Percentiles rank a stretch among this genome's conserved stretches.
These are phyloP conservation scores for Euphorbia pulcherrima DNA, from an alignment of 345 rosid species.

Conservation along the genomic window DNA sequence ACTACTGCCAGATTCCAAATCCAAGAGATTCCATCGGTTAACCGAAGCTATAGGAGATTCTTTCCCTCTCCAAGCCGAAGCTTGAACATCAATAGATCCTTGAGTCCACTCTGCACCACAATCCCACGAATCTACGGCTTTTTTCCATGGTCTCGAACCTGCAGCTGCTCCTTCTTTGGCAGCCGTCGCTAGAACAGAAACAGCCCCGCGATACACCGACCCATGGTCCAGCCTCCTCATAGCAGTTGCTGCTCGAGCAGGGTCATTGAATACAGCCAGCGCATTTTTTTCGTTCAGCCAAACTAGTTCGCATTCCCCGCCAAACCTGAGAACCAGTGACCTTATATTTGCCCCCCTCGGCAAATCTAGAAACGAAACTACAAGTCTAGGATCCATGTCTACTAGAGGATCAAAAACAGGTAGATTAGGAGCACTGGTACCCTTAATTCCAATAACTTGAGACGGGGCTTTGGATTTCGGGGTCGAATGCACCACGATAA, in stretches of 20 bases:
- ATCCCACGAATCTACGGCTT: conserved; percentile 74
- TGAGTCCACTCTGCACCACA: conserved; percentile 44
- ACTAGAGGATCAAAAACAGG: conserved; percentile 67
- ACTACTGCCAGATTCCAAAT: conserved; percentile 35
- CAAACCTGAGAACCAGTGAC: conserved; percentile 76
- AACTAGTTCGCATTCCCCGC: conserved; percentile 91
- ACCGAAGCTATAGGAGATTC: conserved; percentile 53
- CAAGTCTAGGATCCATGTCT: conserved; percentile 96
- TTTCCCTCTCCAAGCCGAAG: conserved; percentile 46
- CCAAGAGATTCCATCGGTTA: conserved; percentile 71
- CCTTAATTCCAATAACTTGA: conserved; percentile 70
- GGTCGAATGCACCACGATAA: conserved; percentile 66
- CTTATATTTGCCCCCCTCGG: conserved; percentile 87
- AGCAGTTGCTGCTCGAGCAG: conserved; percentile 96
- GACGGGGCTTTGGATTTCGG: conserved; percentile 74
- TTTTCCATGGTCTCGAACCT: conserved; percentile 68
- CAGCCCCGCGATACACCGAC: conserved; percentile 73
- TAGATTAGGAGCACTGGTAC: conserved; percentile 44
- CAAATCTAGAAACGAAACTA: conserved; percentile 79
- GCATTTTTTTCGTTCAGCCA: conserved; percentile 97
- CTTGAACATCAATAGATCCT: conserved; percentile 35
- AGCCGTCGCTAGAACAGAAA: conserved; percentile 31
- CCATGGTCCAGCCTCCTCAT: conserved; percentile 95
- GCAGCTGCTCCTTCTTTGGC: conserved; percentile 31
- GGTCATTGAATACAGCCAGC: conserved; percentile 80